Evolutionary conservation across 148 eudicot genomes (phyloP).

Genomic region (Silene conica): DNA sequence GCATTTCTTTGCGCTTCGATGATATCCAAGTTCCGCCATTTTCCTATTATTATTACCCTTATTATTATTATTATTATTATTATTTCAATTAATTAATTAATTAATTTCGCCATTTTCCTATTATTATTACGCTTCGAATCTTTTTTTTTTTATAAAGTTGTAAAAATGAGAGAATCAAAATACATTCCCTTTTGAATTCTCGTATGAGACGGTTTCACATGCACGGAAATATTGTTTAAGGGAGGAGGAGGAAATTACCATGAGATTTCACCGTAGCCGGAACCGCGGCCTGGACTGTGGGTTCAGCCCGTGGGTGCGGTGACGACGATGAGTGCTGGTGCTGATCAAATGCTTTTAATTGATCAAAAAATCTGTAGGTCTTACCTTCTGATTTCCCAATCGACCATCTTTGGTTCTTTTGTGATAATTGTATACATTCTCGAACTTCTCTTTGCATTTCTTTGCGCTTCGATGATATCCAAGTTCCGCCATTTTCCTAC

Average conservation of each 20-base stretch:
- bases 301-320: background rate
- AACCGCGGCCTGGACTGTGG: slow-evolving; percentile 16
- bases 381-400: slow-evolving; percentile 62
- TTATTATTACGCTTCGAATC: background rate
- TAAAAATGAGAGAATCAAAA: too few relatives aligned
- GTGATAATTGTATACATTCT: slow-evolving; percentile 82
- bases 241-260: too few relatives aligned
- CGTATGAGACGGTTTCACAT: too few relatives aligned
- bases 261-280: slow-evolving; percentile 30
- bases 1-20: slow-evolving; percentile 77
- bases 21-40: slow-evolving; percentile 72
- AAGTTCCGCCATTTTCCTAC: slow-evolving; percentile 76
- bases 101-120: too few relatives aligned
- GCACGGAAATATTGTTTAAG: too few relatives aligned
- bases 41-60: too few relatives aligned
- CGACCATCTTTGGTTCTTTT: slow-evolving; percentile 77
- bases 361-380: slow-evolving; percentile 72
- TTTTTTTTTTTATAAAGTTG: too few relatives aligned
- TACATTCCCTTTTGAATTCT: too few relatives aligned
- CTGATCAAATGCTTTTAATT: slow-evolving; percentile 58
- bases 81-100: too few relatives aligned
- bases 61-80: too few relatives aligned
- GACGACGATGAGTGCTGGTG: slow-evolving; percentile 24
- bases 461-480: slow-evolving; percentile 74
- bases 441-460: slow-evolving; percentile 90